A percentile compares a stretch with the other conserved stretches of the same genome.
Conservation (phyloP, 176 grass and related monocot genomes). For the Musa acuminata region DNA sequence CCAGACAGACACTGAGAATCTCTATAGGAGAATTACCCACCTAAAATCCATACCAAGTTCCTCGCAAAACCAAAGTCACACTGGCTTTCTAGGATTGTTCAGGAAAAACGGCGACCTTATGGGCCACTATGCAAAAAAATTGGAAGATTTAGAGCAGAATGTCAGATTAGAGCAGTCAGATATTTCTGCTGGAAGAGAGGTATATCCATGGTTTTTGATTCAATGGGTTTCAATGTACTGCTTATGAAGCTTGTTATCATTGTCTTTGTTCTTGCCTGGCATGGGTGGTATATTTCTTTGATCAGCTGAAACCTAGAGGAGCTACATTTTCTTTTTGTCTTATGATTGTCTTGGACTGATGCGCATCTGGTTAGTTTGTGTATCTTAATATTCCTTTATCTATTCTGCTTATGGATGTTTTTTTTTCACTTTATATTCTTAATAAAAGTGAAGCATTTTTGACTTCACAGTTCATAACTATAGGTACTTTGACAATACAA, state of each 20-base stretch:
- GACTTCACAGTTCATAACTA: background rate
- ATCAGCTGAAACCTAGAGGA: background rate
- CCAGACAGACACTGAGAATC: conserved; percentile 72
- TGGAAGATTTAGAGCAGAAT: conserved; percentile 79
- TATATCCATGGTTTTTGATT: conserved; percentile 21
- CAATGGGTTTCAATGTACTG: conserved; percentile 1
- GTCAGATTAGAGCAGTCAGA: conserved; percentile 76
- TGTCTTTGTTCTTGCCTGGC: background rate
- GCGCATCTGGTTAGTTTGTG: background rate
- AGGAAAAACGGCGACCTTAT: conserved; percentile 36
- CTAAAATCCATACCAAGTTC: conserved; percentile 36
- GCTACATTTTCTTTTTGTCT: background rate
- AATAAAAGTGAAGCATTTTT: background rate
- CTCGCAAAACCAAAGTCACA: conserved; percentile 21
- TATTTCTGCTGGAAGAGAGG: conserved; percentile 50
- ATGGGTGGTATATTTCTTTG: background rate
- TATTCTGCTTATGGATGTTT: background rate
- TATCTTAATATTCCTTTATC: background rate
- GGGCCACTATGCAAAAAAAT: conserved; percentile 49
- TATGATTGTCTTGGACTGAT: no score
- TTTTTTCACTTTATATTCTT: background rate
- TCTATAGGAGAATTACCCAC: conserved; percentile 55
- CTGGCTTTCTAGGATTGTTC: conserved; percentile 57
- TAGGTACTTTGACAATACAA: background rate
- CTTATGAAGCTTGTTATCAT: background rate